Conservation (phyloP, 2,329 filamentous ascomycete species). For the Alternaria tenuissima region DNA sequence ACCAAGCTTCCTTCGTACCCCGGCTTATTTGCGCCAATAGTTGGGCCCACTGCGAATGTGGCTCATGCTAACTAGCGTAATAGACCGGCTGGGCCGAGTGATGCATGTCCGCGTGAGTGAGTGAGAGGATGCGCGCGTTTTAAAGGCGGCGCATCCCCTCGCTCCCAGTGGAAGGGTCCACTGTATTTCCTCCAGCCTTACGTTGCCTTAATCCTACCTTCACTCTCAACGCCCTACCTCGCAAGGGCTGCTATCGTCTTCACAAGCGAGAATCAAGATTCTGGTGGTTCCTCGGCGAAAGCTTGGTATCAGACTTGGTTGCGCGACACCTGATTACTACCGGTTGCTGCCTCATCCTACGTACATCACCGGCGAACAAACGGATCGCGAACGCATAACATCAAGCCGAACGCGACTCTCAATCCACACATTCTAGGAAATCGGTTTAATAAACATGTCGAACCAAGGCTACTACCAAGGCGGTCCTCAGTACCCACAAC, state of each 20-base stretch:
- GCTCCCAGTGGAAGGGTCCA: background rate
- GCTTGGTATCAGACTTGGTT: conserved; percentile 1
- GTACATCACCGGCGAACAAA: background rate
- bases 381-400: background rate
- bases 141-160: conserved; percentile 3
- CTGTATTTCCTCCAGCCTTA: background rate
- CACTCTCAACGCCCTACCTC: background rate
- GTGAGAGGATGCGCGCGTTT: background rate
- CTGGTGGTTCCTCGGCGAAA: background rate
- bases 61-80: conserved; percentile 8
- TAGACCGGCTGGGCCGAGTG: conserved; percentile 7
- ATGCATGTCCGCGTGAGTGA: conserved; percentile 13
- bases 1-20: background rate
- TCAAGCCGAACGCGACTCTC: background rate
- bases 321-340: background rate
- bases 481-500: conserved; percentile 50
- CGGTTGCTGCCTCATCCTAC: background rate
- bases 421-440: background rate
- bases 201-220: background rate
- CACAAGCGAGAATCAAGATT: background rate
- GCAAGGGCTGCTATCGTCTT: background rate
- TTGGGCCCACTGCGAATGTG: conserved; percentile 5
- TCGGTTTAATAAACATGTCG: conserved; percentile 30
- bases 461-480: conserved; percentile 49
- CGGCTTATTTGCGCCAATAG: conserved; percentile 21